Evolutionary conservation across 140 eudicot species (phyloP).

Genomic region (Anethum foeniculum): DNA sequence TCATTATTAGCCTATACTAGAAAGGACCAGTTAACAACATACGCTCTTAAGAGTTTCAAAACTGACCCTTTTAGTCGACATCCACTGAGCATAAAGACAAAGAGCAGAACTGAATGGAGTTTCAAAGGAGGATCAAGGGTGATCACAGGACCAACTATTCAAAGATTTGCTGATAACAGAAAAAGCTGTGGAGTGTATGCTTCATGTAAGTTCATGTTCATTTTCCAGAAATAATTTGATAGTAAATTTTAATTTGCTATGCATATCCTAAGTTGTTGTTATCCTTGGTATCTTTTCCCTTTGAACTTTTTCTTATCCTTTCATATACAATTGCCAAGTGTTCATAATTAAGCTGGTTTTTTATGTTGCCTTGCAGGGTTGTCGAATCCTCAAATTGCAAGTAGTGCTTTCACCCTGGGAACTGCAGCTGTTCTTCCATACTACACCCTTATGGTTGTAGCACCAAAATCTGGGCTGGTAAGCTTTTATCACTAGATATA

Average conservation of each 20-base stretch:
- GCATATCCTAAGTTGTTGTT: neutral
- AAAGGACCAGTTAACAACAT: slow-evolving; percentile 12
- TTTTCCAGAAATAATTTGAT: neutral
- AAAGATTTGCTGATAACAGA: slow-evolving; percentile 16
- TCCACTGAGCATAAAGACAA: slow-evolving; percentile 16
- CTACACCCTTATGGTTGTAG: slow-evolving; percentile 84
- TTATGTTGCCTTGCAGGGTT: slow-evolving; percentile 38
- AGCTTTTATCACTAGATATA: slow-evolving; percentile 9
- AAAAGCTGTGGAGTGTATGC: slow-evolving; percentile 36
- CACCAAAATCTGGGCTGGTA: slow-evolving; percentile 81
- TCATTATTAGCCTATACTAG: slow-evolving; percentile 2
- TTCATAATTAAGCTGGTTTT: neutral
- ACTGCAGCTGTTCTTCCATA: slow-evolving; percentile 91
- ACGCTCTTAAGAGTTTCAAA: slow-evolving; percentile 27
- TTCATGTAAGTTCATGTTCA: slow-evolving; percentile 58
- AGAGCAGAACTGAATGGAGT: slow-evolving; percentile 29
- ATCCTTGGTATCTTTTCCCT: neutral
- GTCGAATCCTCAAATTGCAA: slow-evolving; percentile 48
- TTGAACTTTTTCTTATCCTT: neutral
- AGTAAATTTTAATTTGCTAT: neutral
- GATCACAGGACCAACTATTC: slow-evolving; percentile 26
- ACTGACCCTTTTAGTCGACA: slow-evolving; percentile 23
- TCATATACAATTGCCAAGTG: neutral
- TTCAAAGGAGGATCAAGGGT: slow-evolving; percentile 44
- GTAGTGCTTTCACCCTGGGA: slow-evolving; percentile 69